Conservation (phyloP, 2,329 filamentous ascomycete species). For the Pseudogymnoascus sp. region DNA sequence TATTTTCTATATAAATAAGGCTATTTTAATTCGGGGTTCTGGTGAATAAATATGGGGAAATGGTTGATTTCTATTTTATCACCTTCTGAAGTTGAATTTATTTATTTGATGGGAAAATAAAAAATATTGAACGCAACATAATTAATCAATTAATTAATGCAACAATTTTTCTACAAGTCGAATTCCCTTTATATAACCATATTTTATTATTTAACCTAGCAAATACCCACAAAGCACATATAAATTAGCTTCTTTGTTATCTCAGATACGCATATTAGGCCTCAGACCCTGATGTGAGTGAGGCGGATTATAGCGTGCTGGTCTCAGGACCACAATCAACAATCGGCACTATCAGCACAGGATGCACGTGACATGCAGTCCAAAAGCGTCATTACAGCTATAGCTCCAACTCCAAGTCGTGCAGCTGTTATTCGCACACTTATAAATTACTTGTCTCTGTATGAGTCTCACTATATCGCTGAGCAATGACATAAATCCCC, state of each 20-base stretch:
- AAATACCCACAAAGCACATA: background rate
- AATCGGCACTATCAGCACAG: background rate
- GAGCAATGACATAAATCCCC: background rate
- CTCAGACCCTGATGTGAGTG: background rate
- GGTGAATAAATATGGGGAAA: background rate
- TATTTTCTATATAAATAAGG: background rate
- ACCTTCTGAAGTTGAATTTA: background rate
- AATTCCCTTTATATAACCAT: background rate
- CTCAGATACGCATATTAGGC: background rate
- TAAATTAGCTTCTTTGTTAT: background rate
- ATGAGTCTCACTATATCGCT: background rate
- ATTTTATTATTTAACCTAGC: background rate
- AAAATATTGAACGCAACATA: background rate
- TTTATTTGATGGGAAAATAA: background rate
- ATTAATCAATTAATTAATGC: background rate
- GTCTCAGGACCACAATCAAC: background rate
- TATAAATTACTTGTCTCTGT: background rate
- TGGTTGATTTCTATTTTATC: background rate
- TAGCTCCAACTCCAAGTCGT: no score
- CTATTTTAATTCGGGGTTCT: background rate
- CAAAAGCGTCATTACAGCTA: no score
- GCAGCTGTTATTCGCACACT: background rate
- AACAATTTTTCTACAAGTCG: background rate
- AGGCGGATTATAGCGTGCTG: no score
- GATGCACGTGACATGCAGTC: background rate